Evolutionary conservation across 2,329 filamentous ascomycete species (phyloP), one percentile per base, ranked within the genome.

Genomic region (Ceratocystis cacaofunesta): DNA sequence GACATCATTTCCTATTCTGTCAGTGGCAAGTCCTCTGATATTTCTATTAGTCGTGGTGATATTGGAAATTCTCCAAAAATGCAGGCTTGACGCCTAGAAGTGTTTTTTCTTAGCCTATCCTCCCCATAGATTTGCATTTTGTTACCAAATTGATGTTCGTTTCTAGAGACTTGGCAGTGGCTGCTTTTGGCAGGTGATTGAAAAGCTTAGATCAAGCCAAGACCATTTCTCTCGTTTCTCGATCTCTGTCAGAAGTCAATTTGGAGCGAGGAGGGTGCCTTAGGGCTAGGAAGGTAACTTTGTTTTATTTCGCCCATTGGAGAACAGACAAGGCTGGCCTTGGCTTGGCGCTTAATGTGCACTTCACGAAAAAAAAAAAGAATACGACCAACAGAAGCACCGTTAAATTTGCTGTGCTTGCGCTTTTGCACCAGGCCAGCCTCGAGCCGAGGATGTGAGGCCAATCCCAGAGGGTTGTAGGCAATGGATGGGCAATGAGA

Each of bases 211-310:
- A 57, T 57, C 52, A 57, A 7, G 25, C 52, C 52, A 57, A 32
- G 52, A 57, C 25, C 25, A 30, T 57, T 57, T 32, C 52, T 36
- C 12, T 57, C 5, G 52, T 57, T 36, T 57, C 52, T 57, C 52
- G 25, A 57, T 57, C 52, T 57, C 48, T 52, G 48, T 52, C n/a
- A 52, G 46, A 52, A 52, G 48, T 52, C 48, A 52, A 25, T 52
- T 52, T 19, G 32, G 48, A 12, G 32, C 32, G 32, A 10, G 48
- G 46, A 50, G n/a, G n/a, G n/a, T n/a, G n/a, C 15, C 7, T 17
- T 17, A n/a, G 5, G 44, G 44, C n/a, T n/a, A 50, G 46, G 17
- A 50, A 22, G 22, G 6, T 22, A 22, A 8, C 17, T 50, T 50
- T 50, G 46, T n/a, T n/a, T 48, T 48, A 19, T 48, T 48, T 48